These are phyloP conservation scores for Thalassiosira delicatula DNA, from an alignment of 352 stramenopile genomes.

Conservation along the genomic window DNA sequence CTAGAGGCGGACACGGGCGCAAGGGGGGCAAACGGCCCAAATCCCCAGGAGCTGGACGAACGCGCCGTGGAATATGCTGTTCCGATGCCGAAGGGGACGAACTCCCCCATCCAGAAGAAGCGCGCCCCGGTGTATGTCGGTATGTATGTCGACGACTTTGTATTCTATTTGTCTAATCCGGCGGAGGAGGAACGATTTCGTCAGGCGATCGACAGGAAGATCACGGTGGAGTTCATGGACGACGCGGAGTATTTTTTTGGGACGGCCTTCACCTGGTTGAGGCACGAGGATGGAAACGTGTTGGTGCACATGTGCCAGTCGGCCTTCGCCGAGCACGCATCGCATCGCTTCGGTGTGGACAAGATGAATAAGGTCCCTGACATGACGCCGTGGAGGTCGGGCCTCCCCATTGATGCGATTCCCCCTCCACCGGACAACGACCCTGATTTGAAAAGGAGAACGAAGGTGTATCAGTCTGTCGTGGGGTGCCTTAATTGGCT, in stretches of 20 bases:
- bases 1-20: too few relatives aligned
- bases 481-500: constrained; percentile 19
- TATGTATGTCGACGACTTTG: too few relatives aligned
- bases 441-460: not conserved
- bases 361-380: not conserved
- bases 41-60: too few relatives aligned
- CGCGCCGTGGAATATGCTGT: too few relatives aligned
- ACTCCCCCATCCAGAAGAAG: too few relatives aligned
- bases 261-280: constrained; percentile 3
- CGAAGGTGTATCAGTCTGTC: not conserved
- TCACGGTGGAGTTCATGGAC: constrained; percentile 17
- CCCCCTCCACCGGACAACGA: not conserved
- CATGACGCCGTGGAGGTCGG: constrained; percentile 16
- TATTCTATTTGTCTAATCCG: not conserved
- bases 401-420: constrained; percentile 34
- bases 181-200: constrained; percentile 4
- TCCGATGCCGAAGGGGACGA: too few relatives aligned
- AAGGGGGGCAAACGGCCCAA: too few relatives aligned
- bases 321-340: not conserved
- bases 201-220: not conserved
- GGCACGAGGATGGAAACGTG: not conserved
- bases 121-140: too few relatives aligned
- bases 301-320: not conserved
- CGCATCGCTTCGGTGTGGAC: not conserved
- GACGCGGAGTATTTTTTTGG: constrained; percentile 13